Evolutionary conservation across 306 rosid genomes (phyloP).

Genomic region (Morella rubra): DNA sequence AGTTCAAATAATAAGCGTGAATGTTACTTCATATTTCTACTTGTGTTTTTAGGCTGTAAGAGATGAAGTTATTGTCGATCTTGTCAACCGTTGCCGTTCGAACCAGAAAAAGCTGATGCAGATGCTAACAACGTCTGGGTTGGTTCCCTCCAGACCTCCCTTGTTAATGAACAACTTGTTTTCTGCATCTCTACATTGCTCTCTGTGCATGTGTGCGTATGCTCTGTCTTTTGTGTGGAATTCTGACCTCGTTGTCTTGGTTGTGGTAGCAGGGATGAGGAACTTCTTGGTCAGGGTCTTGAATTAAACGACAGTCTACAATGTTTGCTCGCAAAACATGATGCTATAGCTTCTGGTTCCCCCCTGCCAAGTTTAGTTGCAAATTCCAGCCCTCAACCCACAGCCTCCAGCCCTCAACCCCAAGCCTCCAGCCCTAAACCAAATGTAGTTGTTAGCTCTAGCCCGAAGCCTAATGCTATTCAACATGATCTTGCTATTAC

Average conservation of each 20-base stretch:
- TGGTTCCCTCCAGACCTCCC: slow-evolving; percentile 29
- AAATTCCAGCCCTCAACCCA: slow-evolving; percentile 40
- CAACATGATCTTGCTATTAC: slow-evolving; percentile 33
- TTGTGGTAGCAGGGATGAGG: slow-evolving; percentile 72
- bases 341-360: slow-evolving; percentile 87
- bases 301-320: slow-evolving; percentile 83
- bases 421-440: slow-evolving; percentile 49
- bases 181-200: background rate
- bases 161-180: slow-evolving; percentile 4
- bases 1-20: slow-evolving; percentile 12
- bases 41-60: slow-evolving; percentile 63
- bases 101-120: slow-evolving; percentile 95
- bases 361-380: slow-evolving; percentile 54
- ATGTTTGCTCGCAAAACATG: slow-evolving; percentile 80
- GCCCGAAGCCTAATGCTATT: slow-evolving; percentile 47
- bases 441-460: slow-evolving; percentile 41
- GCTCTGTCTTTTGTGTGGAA: slow-evolving; percentile 4
- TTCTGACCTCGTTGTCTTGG: slow-evolving; percentile 22
- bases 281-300: slow-evolving; percentile 88
- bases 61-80: slow-evolving; percentile 90
- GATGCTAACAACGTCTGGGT: slow-evolving; percentile 97
- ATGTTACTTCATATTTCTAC: slow-evolving; percentile 8
- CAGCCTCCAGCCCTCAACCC: slow-evolving; percentile 45
- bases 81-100: slow-evolving; percentile 77
- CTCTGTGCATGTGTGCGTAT: background rate